Base-by-base conservation (phyloP, 257 asterid genomes). In the Datura wrightii region DNA sequence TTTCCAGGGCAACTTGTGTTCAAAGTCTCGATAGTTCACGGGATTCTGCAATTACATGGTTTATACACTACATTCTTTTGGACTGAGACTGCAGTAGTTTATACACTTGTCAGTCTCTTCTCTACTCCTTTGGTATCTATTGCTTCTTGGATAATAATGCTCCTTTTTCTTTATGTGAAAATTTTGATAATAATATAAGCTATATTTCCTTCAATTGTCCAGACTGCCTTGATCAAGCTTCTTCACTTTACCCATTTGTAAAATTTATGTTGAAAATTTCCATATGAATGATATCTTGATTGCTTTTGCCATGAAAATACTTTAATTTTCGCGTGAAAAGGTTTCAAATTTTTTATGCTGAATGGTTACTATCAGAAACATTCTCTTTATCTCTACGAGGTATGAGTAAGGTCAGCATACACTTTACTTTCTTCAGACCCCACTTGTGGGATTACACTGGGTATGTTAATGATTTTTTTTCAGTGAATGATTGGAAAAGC, bases 11-110 rank as follows among this genome's bases (percentile, higher is more conserved):
- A 55, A 55, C 7, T 55, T 55, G 62, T 18, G 87, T 92, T 92
- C 90, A 89, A 89, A 91, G 81, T 90, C 94, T 92, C 91, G 89
- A 89, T 91, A 92, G 90, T 91, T 92, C 93, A 88, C 90, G 88
- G 88, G 92, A 89, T 92, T 92, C 87, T 91, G 90, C 90, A 91
- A 91, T 91, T 92, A 24, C 62, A 55, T 55, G 62, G 8, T 55
- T 55, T 16, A 16, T 55, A 15, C 62, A 55, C 19, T 18, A 58
- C 65, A 58, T 53, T 53, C 58, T 53, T 53, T 13, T 53, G 58
- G 18, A 13, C 58, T 53, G 18, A 13, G 5, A 53, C 58, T 53
- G 13, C 18, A 53, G 58, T 14, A 53, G 58, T 53, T 53, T 13
- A 53, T 53, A 11, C 13, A 53, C 58, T 13, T 53, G 58, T 19